These are phyloP conservation scores for Amaranthus hypochondriacus DNA, from an alignment of 148 eudicot genomes.

Conservation along the genomic window DNA sequence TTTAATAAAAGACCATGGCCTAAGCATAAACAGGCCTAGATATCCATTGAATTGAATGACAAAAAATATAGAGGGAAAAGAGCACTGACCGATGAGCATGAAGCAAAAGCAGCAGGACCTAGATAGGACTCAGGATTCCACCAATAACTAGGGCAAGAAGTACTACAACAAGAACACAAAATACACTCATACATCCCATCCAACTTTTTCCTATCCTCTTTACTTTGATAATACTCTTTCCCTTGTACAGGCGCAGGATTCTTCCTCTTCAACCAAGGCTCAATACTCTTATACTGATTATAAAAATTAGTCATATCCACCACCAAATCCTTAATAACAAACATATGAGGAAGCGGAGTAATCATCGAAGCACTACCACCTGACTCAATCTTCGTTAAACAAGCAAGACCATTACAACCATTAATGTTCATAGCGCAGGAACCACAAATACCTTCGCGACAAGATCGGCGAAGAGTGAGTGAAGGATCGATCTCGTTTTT, in stretches of 20 bases:
- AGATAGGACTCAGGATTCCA: conserved; percentile 96
- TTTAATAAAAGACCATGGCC: too few species aligned
- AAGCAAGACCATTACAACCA: conserved; percentile 87
- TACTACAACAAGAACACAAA: conserved; percentile 87
- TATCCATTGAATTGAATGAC: too few species aligned
- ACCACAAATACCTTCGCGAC: conserved; percentile 93
- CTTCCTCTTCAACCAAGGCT: conserved; percentile 99
- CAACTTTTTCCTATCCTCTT: conserved; percentile 83
- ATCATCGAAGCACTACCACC: conserved; percentile 26
- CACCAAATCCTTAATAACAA: conserved; percentile 91
- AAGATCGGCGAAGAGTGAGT: conserved; percentile 87
- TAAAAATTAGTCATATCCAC: conserved; percentile 98
- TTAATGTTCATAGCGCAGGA: conserved; percentile 99
- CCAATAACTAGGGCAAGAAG: conserved; percentile 99
- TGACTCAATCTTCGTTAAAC: conserved; percentile 59
- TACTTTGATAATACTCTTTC: conserved; percentile 76
- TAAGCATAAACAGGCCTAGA: too few species aligned
- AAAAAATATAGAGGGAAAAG: not conserved
- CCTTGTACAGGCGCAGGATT: conserved; percentile 37
- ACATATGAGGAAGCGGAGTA: conserved; percentile 95
- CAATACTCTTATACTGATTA: conserved; percentile 91
- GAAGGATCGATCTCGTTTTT: conserved; percentile 90
- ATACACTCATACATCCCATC: conserved; percentile 99
- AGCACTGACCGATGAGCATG: conserved; percentile 75
- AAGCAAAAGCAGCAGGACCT: conserved; percentile 94